These are phyloP conservation scores for Begonia loranthoides DNA, from an alignment of 306 rosid species.

Conservation along the genomic window DNA sequence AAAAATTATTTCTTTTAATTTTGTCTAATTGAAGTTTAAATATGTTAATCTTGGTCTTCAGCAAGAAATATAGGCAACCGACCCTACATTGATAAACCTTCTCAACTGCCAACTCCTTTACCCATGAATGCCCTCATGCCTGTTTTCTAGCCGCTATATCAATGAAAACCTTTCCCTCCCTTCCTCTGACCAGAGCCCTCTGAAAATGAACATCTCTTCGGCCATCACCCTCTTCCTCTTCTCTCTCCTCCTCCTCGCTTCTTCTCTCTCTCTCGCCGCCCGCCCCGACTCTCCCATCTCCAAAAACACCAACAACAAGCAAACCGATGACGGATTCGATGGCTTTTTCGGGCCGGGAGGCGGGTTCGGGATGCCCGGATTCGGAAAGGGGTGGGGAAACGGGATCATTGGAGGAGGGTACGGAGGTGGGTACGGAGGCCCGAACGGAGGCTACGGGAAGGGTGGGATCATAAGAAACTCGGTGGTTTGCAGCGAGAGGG, in stretches of 20 bases:
- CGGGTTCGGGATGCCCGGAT: slow-evolving; percentile 63
- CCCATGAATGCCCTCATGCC: too few species aligned
- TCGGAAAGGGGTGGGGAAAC: slow-evolving; percentile 20
- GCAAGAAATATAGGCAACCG: too few species aligned
- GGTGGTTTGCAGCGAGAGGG: slow-evolving; percentile 61
- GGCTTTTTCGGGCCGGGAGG: slow-evolving; percentile 52
- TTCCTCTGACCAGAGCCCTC: too few species aligned
- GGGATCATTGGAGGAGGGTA: slow-evolving; percentile 73
- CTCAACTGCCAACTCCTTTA: too few species aligned
- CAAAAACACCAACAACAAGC: slow-evolving; percentile 6
- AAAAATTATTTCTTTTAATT: too few species aligned
- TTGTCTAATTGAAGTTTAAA: too few species aligned
- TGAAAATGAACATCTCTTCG: slow-evolving; percentile 26
- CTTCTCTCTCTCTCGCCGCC: slow-evolving; percentile 24
- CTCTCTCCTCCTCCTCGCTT: slow-evolving; percentile 20
- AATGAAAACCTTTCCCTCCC: too few species aligned
- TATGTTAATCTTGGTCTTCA: too few species aligned
- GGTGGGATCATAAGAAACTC: slow-evolving; percentile 40
- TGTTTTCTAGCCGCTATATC: too few species aligned
- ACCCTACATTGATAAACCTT: too few species aligned
- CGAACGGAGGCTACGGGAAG: slow-evolving; percentile 50
- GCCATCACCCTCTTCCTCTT: slow-evolving; percentile 15
- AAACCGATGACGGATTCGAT: slow-evolving; percentile 11
- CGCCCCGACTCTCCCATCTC: slow-evolving; percentile 14
- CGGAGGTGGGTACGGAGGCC: slow-evolving; percentile 76